Evolutionary conservation across 768 basidiomycete genomes (phyloP), one percentile per base, ranked within the genome.

Genomic region (Lactarius hatsudake): DNA sequence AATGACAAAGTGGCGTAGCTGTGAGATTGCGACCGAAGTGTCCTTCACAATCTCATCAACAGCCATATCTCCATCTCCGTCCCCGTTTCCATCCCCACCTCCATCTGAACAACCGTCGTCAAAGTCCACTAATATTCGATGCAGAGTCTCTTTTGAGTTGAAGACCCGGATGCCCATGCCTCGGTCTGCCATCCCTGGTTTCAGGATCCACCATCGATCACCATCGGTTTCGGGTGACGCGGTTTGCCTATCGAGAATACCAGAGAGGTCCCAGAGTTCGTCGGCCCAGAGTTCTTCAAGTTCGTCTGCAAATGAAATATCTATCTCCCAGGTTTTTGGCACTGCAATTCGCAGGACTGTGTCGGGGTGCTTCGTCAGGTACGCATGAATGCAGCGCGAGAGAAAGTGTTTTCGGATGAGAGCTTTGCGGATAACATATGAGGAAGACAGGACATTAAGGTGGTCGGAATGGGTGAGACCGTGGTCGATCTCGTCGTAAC

Each of bases 141-240:
- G 83, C 65, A 99, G 80, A 38, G 84, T 79, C 15, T 85, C 84
- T 76, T 90, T 90, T 63, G 83, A 88, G 61, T 89, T 86, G 78
- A 99, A 98, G 57, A 99, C 78, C 55, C 95, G 80, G 70, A 99
- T 95, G 2, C 96, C 97, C 83, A 94, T 93, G 15, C 95, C 97
- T 59, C 94, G 85, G 79, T 98, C 96, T 1, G 95, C 90, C 92
- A 99, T 96, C 20, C 94, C 93, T 56, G 97, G 96, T 79, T 99
- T 99, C 61, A 99, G 78, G 68, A 99, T 96, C 85, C 89, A 98
- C 96, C 96, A 98, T 59, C 71, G 79, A 20, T 70, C 64, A 30
- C 36, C n/a, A 36, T 36, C 28, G 51, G 62, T 62, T 9, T 71
- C 59, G 30, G 65, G 57, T 2, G 51, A 63, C 1, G 68, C 66